Conservation (phyloP, 208 protist genomes). For the Leishmania major region DNA sequence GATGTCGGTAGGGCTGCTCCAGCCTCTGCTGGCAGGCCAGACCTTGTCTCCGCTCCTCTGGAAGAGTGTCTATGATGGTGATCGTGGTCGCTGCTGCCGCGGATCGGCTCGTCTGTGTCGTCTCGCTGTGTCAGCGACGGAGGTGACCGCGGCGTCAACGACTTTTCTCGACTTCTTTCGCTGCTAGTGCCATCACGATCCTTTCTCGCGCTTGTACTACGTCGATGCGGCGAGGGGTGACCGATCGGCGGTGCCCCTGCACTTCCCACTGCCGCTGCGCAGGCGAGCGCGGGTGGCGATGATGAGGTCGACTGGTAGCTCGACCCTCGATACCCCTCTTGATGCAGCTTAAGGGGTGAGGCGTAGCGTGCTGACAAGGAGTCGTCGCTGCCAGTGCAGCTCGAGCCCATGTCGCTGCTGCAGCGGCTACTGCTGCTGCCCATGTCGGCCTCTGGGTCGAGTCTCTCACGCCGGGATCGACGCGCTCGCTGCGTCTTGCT, state of each 20-base stretch:
- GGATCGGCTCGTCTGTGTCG: neutral
- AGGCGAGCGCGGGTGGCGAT: neutral
- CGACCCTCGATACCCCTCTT: neutral
- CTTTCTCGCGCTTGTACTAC: constrained; percentile 2
- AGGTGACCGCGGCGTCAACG: neutral
- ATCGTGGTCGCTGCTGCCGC: neutral
- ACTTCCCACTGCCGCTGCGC: neutral
- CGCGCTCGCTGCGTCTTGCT: constrained; percentile 10
- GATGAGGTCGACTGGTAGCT: neutral
- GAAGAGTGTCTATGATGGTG: neutral
- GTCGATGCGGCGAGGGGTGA: constrained; percentile 5
- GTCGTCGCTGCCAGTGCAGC: constrained; percentile 10
- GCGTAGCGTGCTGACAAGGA: constrained; percentile 4
- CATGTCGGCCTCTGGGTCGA: constrained; percentile 39
- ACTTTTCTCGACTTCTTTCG: neutral
- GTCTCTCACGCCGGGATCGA: constrained; percentile 16
- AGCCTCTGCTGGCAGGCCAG: neutral
- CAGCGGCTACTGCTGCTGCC: constrained; percentile 10
- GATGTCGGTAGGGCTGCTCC: neutral
- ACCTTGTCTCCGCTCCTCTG: neutral
- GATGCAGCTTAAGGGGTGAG: constrained; percentile 11
- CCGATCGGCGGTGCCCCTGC: neutral
- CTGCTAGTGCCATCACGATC: neutral
- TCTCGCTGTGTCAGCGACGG: constrained; percentile 5
- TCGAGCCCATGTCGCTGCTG: constrained; percentile 6